Conservation (phyloP, 176 grass and related monocot genomes). For the Pontederia crassipes region DNA sequence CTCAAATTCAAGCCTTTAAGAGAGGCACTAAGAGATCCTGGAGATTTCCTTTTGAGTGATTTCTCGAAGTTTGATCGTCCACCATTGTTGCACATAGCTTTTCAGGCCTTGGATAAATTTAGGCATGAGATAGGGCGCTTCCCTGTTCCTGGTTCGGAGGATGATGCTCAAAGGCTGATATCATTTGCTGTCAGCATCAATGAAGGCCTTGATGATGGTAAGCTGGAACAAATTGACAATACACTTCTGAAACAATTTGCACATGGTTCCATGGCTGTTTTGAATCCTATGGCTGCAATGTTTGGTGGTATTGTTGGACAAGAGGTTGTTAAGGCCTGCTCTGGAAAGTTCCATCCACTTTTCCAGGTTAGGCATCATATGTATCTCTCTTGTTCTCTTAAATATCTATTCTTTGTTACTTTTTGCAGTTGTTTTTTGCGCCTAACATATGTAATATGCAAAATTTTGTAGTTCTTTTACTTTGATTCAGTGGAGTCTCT, state of each 20-base stretch:
- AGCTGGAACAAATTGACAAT: slow-evolving; percentile 40
- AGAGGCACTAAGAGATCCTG: slow-evolving; percentile 58
- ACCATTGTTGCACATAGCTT: slow-evolving; percentile 55
- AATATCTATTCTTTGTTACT: slow-evolving; percentile 1
- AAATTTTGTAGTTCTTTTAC: slow-evolving; percentile 59
- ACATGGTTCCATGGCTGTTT: slow-evolving; percentile 59
- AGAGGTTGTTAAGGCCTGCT: slow-evolving; percentile 67
- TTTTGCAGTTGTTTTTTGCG: background rate
- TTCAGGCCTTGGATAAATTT: slow-evolving; percentile 70
- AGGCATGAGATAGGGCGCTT: slow-evolving; percentile 42
- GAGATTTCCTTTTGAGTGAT: slow-evolving; percentile 55
- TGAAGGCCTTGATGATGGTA: slow-evolving; percentile 33
- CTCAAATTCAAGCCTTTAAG: slow-evolving; percentile 54
- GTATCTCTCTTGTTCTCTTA: slow-evolving; percentile 5
- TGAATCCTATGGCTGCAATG: slow-evolving; percentile 81
- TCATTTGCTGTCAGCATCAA: slow-evolving; percentile 43
- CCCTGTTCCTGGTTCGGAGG: slow-evolving; percentile 38
- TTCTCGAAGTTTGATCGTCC: slow-evolving; percentile 49
- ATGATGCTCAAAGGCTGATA: slow-evolving; percentile 48
- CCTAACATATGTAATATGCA: background rate
- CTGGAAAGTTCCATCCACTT: slow-evolving; percentile 66
- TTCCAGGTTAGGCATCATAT: slow-evolving; percentile 37
- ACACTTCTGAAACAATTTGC: slow-evolving; percentile 46
- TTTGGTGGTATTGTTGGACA: slow-evolving; percentile 79
- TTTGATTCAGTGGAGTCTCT: slow-evolving; percentile 70